Conservation (phyloP, 2,329 filamentous ascomycete species). For the Aspergillus fumigatiaffinis region DNA sequence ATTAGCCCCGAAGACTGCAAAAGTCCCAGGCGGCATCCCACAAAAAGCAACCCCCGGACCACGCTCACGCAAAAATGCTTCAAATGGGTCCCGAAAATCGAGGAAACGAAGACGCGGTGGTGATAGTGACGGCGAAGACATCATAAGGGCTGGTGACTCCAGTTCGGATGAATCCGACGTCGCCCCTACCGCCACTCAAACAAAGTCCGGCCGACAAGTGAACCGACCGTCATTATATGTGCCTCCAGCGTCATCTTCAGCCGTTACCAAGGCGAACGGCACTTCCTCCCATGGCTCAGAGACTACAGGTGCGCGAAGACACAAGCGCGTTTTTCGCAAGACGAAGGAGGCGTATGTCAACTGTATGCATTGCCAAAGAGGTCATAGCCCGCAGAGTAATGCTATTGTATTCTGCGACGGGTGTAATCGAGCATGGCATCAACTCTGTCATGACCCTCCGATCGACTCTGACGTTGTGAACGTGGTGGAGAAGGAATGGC, state of each 20-base stretch:
- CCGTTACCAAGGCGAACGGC: slow-evolving; percentile 15
- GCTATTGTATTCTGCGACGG: slow-evolving; percentile 83
- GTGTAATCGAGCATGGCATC: slow-evolving; percentile 76
- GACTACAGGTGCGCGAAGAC: slow-evolving; percentile 46
- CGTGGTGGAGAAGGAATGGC: slow-evolving; percentile 66
- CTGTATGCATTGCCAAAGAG: slow-evolving; percentile 69
- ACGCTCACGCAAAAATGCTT: slow-evolving; percentile 14
- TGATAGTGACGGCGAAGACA: slow-evolving; percentile 29
- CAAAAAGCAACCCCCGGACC: slow-evolving; percentile 10
- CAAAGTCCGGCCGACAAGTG: slow-evolving; percentile 71
- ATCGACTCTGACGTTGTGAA: slow-evolving; percentile 67
- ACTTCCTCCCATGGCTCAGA: slow-evolving; percentile 10
- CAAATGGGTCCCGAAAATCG: slow-evolving; percentile 12
- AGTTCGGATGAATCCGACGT: slow-evolving; percentile 42
- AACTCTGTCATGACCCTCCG: slow-evolving; percentile 72
- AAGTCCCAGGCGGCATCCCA: slow-evolving; percentile 4
- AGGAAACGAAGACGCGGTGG: slow-evolving; percentile 22
- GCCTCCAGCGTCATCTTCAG: slow-evolving; percentile 41
- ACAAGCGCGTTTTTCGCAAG: slow-evolving; percentile 50
- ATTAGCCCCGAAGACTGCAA: slow-evolving; percentile 4
- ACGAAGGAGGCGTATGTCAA: slow-evolving; percentile 44
- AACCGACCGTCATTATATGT: slow-evolving; percentile 61
- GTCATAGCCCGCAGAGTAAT: slow-evolving; percentile 68
- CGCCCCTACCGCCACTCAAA: slow-evolving; percentile 60
- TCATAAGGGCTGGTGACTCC: slow-evolving; percentile 34